Conservation (phyloP, 345 rosid species). For the Citrus medica region DNA sequence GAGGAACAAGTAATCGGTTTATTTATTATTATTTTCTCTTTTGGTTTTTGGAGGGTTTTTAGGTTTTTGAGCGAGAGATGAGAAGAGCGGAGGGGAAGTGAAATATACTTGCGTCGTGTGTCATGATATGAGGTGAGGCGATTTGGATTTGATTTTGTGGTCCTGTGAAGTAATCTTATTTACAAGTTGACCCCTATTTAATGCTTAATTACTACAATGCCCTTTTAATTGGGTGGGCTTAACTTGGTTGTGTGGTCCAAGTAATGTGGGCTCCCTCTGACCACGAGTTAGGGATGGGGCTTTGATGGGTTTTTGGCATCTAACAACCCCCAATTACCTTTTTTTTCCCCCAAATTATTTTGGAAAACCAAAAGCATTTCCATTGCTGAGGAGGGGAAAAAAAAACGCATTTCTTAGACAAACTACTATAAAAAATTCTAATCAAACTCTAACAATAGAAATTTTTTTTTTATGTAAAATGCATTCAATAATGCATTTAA, state of each 20-base stretch:
- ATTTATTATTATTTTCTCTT: not conserved
- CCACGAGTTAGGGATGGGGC: not conserved
- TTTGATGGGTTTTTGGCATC: not conserved
- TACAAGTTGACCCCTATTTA: not conserved
- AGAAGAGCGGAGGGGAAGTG: not conserved
- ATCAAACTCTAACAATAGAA: too few species aligned
- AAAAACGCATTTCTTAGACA: too few species aligned
- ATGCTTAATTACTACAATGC: not conserved
- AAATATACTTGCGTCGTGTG: not conserved
- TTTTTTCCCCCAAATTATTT: too few species aligned
- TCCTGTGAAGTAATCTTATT: not conserved
- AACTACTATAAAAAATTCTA: too few species aligned
- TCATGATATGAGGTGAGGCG: not conserved
- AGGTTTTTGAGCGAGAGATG: conserved; percentile 6
- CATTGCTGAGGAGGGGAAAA: too few species aligned
- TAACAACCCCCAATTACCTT: not conserved
- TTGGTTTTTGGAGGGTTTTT: not conserved
- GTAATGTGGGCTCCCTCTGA: not conserved
- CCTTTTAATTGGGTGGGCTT: not conserved
- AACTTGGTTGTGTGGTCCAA: not conserved
- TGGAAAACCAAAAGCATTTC: too few species aligned
- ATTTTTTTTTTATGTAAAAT: too few species aligned
- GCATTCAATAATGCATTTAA: too few species aligned
- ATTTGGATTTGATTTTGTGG: not conserved
- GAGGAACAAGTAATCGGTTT: not conserved